Base-by-base conservation (phyloP, 1,139 yeast genomes). In the Hansenula sp. region DNA sequence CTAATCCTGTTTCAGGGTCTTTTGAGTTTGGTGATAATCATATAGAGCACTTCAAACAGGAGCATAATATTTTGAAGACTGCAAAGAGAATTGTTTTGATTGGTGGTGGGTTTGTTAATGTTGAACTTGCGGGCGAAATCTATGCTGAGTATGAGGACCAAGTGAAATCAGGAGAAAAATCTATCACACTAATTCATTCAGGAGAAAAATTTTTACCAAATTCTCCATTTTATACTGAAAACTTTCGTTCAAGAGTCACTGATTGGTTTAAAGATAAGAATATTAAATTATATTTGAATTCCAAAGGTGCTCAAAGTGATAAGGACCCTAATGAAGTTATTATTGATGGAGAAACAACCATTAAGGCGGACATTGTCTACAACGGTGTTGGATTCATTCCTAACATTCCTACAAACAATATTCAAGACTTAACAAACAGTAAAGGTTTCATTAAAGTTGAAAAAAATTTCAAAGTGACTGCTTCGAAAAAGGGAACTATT, bases 41-140 rank as follows among this genome's bases (percentile, higher is more conserved):
- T 36, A 16, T 30, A 3, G 33, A 15, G 0, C 48, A 48, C 35
- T 52, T 53, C 30, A 16, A 28, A 2, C 19, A 36, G 15, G 47
- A 53, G 32, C 42, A 45, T 21, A 34, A 45, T 5, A 36, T 28
- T n/a, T 39, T 54, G 9, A 47, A 43, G 15, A 36, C 38, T 2
- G 60, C 63, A 0, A 50, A 55, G 21, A 43, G 50, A 27, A 54
- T 61, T 17, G 59, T 54, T 3, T 35, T 61, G 12, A 46, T 61
- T 11, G 65, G 66, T 36, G 65, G 61, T 19, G 66, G 65, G 5
- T 51, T 49, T 38, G 50, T 46, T 25, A 62, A 62, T 33, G 46
- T 47, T 16, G 66, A 61, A 41, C 36, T 61, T 1, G 54, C 52
- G 10, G 65, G 65, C 21, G 66, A 61, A 40, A 27, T 60, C 10